Conservation (phyloP, 1,139 yeast species). For the Magnusiomyces ingens region DNA sequence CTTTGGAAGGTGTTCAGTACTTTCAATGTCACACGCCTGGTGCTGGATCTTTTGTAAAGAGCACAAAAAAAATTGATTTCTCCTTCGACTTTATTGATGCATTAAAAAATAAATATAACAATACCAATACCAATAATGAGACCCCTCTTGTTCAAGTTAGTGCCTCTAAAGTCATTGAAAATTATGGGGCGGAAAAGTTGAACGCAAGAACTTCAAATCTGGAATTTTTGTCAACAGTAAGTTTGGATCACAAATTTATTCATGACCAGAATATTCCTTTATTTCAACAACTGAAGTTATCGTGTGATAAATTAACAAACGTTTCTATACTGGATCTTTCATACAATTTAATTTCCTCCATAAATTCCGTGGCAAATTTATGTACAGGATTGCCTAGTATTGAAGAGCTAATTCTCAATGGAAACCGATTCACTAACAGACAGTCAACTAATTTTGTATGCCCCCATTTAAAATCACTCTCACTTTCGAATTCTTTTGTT, state of each 20-base stretch:
- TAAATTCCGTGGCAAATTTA: slow-evolving; percentile 39
- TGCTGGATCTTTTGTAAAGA: slow-evolving; percentile 66
- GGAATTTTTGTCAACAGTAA: slow-evolving; percentile 40
- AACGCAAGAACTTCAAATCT: slow-evolving; percentile 44
- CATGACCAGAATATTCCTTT: slow-evolving; percentile 13
- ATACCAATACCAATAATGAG: background rate
- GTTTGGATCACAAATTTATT: slow-evolving; percentile 40
- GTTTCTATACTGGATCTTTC: slow-evolving; percentile 49
- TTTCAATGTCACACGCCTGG: slow-evolving; percentile 34
- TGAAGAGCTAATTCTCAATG: slow-evolving; percentile 48
- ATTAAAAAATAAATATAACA: slow-evolving; percentile 40
- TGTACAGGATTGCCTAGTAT: slow-evolving; percentile 37
- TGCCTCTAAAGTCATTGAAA: slow-evolving; percentile 50
- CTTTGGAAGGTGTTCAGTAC: slow-evolving; percentile 39
- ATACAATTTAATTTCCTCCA: slow-evolving; percentile 46
- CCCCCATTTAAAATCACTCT: slow-evolving; percentile 26
- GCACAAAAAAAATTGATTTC: slow-evolving; percentile 32
- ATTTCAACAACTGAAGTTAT: slow-evolving; percentile 29
- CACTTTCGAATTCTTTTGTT: slow-evolving; percentile 36
- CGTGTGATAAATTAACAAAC: too few relatives aligned
- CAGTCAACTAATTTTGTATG: slow-evolving; percentile 7
- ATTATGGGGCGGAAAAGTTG: slow-evolving; percentile 58
- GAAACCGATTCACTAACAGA: slow-evolving; percentile 45
- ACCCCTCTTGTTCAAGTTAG: slow-evolving; percentile 23
- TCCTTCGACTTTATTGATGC: slow-evolving; percentile 43